A percentile compares a stretch with the other conserved stretches of the same genome.
Evolutionary conservation across 2,329 filamentous ascomycete genomes (phyloP).

Genomic region (Trichophyton mentagrophytes): DNA sequence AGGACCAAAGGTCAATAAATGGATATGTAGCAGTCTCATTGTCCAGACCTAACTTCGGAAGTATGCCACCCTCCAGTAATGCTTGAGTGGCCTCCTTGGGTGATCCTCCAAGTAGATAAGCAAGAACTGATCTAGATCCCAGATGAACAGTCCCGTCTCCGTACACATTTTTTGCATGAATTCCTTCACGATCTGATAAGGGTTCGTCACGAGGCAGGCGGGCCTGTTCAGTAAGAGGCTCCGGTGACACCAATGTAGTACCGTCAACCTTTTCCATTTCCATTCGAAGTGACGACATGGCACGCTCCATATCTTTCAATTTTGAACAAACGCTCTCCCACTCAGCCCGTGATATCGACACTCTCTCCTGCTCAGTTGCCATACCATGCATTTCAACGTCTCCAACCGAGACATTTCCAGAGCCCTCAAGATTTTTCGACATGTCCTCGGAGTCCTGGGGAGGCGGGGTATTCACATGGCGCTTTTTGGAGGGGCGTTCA

Average conservation of each 20-base stretch:
- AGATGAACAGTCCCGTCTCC: slow-evolving; percentile 50
- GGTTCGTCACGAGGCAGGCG: neutral
- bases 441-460: slow-evolving; percentile 16
- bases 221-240: slow-evolving; percentile 6
- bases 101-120: slow-evolving; percentile 45
- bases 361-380: slow-evolving; percentile 13
- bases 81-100: slow-evolving; percentile 37
- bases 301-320: slow-evolving; percentile 33
- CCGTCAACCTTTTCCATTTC: slow-evolving; percentile 29
- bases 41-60: slow-evolving; percentile 50
- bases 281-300: slow-evolving; percentile 27
- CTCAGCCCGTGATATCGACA: slow-evolving; percentile 32
- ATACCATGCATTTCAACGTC: neutral
- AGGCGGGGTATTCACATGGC: slow-evolving; percentile 21
- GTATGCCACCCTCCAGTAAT: slow-evolving; percentile 47
- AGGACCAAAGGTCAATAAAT: slow-evolving; percentile 53
- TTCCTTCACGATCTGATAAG: slow-evolving; percentile 35
- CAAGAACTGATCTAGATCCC: slow-evolving; percentile 49
- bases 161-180: slow-evolving; percentile 48
- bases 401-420: slow-evolving; percentile 6
- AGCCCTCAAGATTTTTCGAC: slow-evolving; percentile 1
- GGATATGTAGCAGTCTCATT: slow-evolving; percentile 54
- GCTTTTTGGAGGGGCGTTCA: slow-evolving; percentile 36
- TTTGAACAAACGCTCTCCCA: slow-evolving; percentile 33
- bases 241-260: slow-evolving; percentile 7